Percentiles rank a stretch among this genome's conserved stretches.
phyloP scores from a whole-genome alignment of 1,139 yeast genomes.

The Taphrina betulina region DNA sequence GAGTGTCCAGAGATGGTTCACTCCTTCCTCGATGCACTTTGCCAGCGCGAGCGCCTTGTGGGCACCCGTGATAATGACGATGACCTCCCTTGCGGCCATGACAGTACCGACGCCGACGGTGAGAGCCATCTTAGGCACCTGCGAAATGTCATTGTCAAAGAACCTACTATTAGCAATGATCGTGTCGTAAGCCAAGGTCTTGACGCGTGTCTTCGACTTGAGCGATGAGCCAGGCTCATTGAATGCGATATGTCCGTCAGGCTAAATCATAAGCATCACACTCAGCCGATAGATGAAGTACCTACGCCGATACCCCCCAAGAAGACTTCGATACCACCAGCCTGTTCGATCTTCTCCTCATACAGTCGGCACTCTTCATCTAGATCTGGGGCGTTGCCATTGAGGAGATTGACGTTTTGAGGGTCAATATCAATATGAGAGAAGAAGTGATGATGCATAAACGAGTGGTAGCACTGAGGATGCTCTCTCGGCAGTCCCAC shows the following conservation, averaged over 20 bases:
- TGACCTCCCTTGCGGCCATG: slow-evolving; percentile 57
- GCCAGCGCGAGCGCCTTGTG: slow-evolving; percentile 42
- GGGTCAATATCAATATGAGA: slow-evolving; percentile 59
- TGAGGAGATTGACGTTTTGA: slow-evolving; percentile 57
- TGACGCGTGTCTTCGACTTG: slow-evolving; percentile 53
- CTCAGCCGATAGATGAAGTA: no score
- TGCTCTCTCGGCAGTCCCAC: slow-evolving; percentile 53
- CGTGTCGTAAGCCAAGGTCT: slow-evolving; percentile 54
- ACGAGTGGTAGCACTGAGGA: slow-evolving; percentile 60
- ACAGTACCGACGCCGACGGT: slow-evolving; percentile 65
- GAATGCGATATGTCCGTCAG: slow-evolving; percentile 66
- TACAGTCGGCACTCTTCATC: slow-evolving; percentile 54
- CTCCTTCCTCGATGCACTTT: slow-evolving; percentile 39
- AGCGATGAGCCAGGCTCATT: slow-evolving; percentile 60
- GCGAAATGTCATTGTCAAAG: slow-evolving; percentile 48
- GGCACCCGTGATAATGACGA: slow-evolving; percentile 43
- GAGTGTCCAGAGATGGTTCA: slow-evolving; percentile 42
- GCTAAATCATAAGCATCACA: no score
- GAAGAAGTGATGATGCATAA: slow-evolving; percentile 61
- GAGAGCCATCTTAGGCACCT: slow-evolving; percentile 58
- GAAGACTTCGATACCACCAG: slow-evolving; percentile 58
- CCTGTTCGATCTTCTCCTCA: slow-evolving; percentile 53
- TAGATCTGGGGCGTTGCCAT: slow-evolving; percentile 54
- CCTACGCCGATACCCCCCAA: slow-evolving; percentile 67
- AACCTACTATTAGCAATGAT: slow-evolving; percentile 60